Conservation (phyloP, 1,284 basidiomycete species). For the Leccinum fallax region DNA sequence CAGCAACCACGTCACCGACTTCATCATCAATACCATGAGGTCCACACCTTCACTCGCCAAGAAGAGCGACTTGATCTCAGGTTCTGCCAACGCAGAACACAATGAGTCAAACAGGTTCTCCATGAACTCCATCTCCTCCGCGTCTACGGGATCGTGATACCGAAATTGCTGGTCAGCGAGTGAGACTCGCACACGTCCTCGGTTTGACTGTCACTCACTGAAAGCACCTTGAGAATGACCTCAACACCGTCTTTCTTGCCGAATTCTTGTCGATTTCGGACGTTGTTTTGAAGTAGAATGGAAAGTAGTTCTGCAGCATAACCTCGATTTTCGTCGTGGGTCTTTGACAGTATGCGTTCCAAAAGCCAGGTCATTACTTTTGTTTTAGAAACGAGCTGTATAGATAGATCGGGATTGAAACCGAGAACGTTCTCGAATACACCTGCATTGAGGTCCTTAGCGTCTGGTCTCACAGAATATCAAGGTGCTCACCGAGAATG, state of each 20-base stretch:
- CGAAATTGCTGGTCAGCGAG: conserved; percentile 72
- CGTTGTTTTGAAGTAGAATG: conserved; percentile 81
- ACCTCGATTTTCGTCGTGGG: conserved; percentile 82
- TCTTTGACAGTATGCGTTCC: conserved; percentile 71
- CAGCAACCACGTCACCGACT: conserved; percentile 50
- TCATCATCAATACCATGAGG: conserved; percentile 96
- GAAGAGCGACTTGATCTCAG: conserved; percentile 80
- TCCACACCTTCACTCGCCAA: conserved; percentile 93
- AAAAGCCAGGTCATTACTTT: conserved; percentile 81
- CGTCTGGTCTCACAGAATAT: not conserved
- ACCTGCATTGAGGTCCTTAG: conserved; percentile 49
- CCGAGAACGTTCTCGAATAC: conserved; percentile 93
- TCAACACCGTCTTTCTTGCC: conserved; percentile 82
- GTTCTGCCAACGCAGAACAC: conserved; percentile 80
- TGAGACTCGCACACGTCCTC: conserved; percentile 19
- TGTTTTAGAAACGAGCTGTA: conserved; percentile 73
- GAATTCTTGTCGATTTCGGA: conserved; percentile 63
- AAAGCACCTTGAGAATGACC: conserved; percentile 71
- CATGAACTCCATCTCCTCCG: conserved; percentile 96
- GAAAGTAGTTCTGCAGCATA: conserved; percentile 89
- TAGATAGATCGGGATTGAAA: conserved; percentile 77
- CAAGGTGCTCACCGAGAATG: conserved; percentile 62
- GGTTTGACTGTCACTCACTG: conserved; percentile 55
- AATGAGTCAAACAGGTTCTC: conserved; percentile 93
- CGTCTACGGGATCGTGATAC: conserved; percentile 76